These are phyloP conservation scores for Paramecium sonneborni DNA, from an alignment of 73 alveolate species.

Conservation along the genomic window DNA sequence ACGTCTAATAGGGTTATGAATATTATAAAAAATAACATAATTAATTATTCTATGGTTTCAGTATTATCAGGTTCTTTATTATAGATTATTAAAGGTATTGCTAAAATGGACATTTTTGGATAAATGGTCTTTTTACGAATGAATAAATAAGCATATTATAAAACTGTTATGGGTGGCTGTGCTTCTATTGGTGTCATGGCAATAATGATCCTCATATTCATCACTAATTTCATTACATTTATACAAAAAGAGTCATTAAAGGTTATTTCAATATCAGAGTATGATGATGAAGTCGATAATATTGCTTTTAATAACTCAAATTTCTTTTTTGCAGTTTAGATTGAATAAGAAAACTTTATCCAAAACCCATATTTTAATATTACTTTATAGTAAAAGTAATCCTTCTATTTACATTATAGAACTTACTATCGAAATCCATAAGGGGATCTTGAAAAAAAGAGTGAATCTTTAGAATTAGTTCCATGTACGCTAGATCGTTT, in stretches of 20 bases:
- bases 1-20: neutral
- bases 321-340: neutral
- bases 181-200: neutral
- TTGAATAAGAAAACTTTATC: neutral
- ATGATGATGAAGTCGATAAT: neutral
- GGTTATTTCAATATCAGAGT: neutral
- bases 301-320: neutral
- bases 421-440: neutral
- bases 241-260: neutral
- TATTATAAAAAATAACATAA: neutral
- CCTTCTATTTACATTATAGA: neutral
- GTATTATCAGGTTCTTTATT: neutral
- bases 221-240: neutral
- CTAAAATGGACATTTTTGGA: neutral
- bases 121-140: neutral
- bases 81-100: neutral
- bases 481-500: slow-evolving; percentile 23
- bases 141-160: neutral
- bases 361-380: neutral
- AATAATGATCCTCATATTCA: neutral
- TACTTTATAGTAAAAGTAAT: neutral
- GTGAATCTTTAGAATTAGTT: neutral
- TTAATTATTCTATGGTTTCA: neutral
- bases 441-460: neutral
- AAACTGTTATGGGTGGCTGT: neutral